phyloP scores from a whole-genome alignment of 345 rosid species.

The Syzygium grande region DNA sequence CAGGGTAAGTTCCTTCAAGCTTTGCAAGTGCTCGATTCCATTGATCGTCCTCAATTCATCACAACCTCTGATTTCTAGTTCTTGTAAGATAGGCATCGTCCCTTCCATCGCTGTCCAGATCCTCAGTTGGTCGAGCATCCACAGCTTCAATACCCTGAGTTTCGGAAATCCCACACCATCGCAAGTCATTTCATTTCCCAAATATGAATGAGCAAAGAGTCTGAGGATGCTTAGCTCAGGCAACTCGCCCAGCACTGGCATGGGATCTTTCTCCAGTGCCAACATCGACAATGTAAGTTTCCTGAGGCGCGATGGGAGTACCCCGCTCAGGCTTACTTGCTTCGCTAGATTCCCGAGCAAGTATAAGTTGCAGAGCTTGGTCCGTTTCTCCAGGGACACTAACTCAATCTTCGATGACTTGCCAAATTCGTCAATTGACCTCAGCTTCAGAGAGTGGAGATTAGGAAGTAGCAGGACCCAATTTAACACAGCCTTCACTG shows the following conservation, averaged over 20 bases:
- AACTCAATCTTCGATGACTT: constrained; percentile 9
- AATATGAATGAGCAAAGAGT: constrained; percentile 23
- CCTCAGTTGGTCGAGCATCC: constrained; percentile 17
- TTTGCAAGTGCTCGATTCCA: neutral
- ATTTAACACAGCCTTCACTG: neutral
- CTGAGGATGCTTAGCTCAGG: constrained; percentile 15
- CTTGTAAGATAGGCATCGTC: constrained; percentile 14
- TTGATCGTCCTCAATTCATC: neutral
- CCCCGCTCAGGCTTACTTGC: neutral
- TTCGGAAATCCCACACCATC: neutral
- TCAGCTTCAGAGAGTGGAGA: constrained; percentile 24
- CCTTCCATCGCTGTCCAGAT: neutral
- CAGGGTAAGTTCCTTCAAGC: constrained; percentile 13
- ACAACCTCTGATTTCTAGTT: constrained; percentile 31
- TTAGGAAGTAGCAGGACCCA: constrained; percentile 4
- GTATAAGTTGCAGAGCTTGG: constrained; percentile 12
- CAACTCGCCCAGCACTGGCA: constrained; percentile 17
- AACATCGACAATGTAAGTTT: constrained; percentile 28
- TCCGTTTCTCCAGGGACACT: neutral
- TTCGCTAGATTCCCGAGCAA: constrained; percentile 13
- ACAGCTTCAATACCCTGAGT: constrained; percentile 24
- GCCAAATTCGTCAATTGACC: constrained; percentile 11
- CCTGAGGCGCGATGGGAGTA: constrained; percentile 12
- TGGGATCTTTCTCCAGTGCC: constrained; percentile 8
- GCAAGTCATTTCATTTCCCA: constrained; percentile 16